Base-by-base conservation (phyloP, 2,329 filamentous ascomycete genomes). In the Thielaviopsis musarum region DNA sequence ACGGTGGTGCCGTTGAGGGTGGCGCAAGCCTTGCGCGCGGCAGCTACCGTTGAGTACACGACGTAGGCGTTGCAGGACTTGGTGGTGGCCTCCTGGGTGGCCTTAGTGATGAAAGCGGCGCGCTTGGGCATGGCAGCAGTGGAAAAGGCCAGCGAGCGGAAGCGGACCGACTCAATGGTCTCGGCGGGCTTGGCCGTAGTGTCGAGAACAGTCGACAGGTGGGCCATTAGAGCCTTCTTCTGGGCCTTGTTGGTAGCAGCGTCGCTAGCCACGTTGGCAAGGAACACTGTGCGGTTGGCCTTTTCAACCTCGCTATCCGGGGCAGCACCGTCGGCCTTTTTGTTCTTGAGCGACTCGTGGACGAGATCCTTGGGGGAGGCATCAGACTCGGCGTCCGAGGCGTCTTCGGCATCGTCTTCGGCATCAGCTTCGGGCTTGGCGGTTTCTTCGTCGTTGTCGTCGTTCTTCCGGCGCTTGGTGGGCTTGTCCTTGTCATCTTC, bases 31-130 rank as follows among this genome's bases (percentile, higher is more conserved):
- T 85, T 82, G 59, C 88, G 83, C 13, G 89, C 90, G 2, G 87
- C 88, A 9, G 81, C 74, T 1, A 81, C 71, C 1, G 87, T 88
- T 52, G 83, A 85, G 74, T 93, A 96, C 55, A 98, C 90, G 30
- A 80, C 88, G 69, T 98, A 98, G 54, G 93, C 93, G 69, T 98
- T 96, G 61, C 91, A 90, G 63, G 87, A 94, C 67, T 88, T 88
- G 0, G 91, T 93, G 1, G 94, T 98, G 21, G 88, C 82, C 62
- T 88, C 84, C 85, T 96, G 91, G 61, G 97, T 76, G 24, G 90
- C 84, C 69, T 91, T 90, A 66, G 88, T 94, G 63, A 91, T 93
- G 70, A 83, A 97, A 24, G 93, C 87, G n/a, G 91, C 93, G 63
- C 91, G 88, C 74, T 95, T 96, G 56, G 93, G 93, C 60, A 96